phyloP scores from a whole-genome alignment of 108 stramenopile genomes.

The Heterococcus sp. region DNA sequence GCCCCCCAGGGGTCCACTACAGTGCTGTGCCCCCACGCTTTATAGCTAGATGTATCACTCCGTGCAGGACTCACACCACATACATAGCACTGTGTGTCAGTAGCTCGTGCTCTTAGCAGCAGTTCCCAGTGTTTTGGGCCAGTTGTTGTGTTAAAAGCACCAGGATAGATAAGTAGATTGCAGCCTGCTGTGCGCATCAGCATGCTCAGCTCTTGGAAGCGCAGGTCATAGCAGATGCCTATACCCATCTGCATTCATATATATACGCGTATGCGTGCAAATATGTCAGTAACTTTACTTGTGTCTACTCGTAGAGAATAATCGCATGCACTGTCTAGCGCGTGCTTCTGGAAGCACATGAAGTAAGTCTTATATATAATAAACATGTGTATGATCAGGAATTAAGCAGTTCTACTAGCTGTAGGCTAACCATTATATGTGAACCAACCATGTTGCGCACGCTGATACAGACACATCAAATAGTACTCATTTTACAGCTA shows the following conservation, averaged over 20 bases:
- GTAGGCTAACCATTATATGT: no score
- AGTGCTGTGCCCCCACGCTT: conserved; percentile 98
- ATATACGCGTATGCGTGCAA: neutral
- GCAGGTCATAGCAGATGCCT: conserved; percentile 99
- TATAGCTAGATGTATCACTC: conserved; percentile 72
- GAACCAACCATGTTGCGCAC: no score
- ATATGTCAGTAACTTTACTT: no score
- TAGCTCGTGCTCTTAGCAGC: conserved; percentile 88
- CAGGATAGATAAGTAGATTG: conserved; percentile 81
- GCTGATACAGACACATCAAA: no score
- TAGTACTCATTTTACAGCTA: no score
- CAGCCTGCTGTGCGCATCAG: conserved; percentile 73
- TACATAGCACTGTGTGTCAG: conserved; percentile 91
- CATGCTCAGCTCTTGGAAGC: conserved; percentile 94
- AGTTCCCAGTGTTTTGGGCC: conserved; percentile 99
- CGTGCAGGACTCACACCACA: conserved; percentile 90
- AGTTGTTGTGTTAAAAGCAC: conserved; percentile 87
- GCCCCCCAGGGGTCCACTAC: conserved; percentile 94
- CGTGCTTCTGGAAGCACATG: no score
- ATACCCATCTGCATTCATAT: conserved; percentile 68
- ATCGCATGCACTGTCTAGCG: no score
- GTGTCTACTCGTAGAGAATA: no score
- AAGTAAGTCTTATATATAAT: no score
- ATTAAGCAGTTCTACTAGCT: no score
- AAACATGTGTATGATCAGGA: no score